Evolutionary conservation across 192 early-diverging fungal species (phyloP).

Genomic region (Coemansia sp.): DNA sequence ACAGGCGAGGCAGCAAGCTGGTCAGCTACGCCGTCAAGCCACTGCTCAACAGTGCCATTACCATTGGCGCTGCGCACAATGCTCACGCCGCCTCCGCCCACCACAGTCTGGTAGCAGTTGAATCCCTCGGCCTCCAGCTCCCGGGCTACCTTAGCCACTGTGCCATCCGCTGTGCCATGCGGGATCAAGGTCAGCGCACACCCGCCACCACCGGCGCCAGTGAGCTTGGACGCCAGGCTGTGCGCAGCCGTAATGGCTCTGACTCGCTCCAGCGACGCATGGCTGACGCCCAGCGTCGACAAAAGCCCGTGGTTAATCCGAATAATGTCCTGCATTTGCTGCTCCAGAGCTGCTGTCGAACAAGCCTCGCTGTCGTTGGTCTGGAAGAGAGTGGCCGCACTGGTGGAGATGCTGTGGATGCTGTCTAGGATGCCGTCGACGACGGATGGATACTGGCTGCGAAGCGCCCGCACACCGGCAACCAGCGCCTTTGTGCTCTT

Average conservation of each 20-base stretch:
- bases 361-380: neutral
- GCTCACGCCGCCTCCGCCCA: constrained; percentile 66
- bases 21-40: constrained; percentile 7
- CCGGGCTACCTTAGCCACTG: constrained; percentile 43
- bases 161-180: neutral
- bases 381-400: constrained; percentile 40
- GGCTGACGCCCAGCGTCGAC: constrained; percentile 75
- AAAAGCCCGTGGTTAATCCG: constrained; percentile 84
- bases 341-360: constrained; percentile 4
- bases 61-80: constrained; percentile 20
- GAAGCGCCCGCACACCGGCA: constrained; percentile 65
- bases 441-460: constrained; percentile 55
- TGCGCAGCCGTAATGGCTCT: constrained; percentile 59
- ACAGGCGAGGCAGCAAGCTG: neutral
- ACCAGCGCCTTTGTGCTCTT: constrained; percentile 87
- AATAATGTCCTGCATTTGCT: constrained; percentile 57
- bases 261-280: constrained; percentile 77
- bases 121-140: constrained; percentile 63
- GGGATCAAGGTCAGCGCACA: constrained; percentile 82
- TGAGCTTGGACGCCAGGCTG: constrained; percentile 80
- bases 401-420: constrained; percentile 60
- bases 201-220: constrained; percentile 96
- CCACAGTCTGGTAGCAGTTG: constrained; percentile 65
- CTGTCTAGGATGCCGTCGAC: constrained; percentile 66
- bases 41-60: constrained; percentile 13